phyloP scores from a whole-genome alignment of 306 rosid species.

The Begonia peltatifolia region DNA sequence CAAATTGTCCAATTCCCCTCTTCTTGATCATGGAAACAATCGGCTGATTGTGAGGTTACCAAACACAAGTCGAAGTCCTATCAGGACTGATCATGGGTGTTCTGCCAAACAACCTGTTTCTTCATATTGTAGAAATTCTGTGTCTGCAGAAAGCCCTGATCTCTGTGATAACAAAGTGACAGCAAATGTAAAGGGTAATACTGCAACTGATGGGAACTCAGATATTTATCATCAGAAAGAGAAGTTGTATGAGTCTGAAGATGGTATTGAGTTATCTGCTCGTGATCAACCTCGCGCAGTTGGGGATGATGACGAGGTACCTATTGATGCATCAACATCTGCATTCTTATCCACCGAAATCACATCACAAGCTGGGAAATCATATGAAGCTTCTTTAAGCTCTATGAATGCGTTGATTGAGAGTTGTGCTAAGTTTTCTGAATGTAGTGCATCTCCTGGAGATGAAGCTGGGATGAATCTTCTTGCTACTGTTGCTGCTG shows the following conservation, averaged over 20 bases:
- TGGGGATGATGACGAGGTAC: slow-evolving; percentile 24
- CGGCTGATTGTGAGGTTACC: slow-evolving; percentile 59
- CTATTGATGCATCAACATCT: slow-evolving; percentile 26
- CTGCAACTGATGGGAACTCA: slow-evolving; percentile 27
- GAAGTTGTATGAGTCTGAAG: slow-evolving; percentile 35
- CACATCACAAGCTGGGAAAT: slow-evolving; percentile 28
- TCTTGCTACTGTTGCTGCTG: slow-evolving; percentile 86
- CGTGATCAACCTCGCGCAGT: slow-evolving; percentile 25
- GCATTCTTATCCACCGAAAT: slow-evolving; percentile 34
- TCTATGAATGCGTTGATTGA: slow-evolving; percentile 68
- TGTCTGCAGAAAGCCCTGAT: slow-evolving; percentile 32
- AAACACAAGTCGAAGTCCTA: slow-evolving; percentile 46
- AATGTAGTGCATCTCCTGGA: slow-evolving; percentile 27
- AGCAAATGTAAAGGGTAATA: neutral
- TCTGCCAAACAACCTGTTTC: slow-evolving; percentile 38
- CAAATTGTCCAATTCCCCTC: slow-evolving; percentile 24
- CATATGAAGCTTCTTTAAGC: slow-evolving; percentile 56
- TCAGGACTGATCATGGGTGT: slow-evolving; percentile 31
- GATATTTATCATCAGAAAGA: slow-evolving; percentile 46
- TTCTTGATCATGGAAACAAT: slow-evolving; percentile 34
- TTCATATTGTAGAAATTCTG: slow-evolving; percentile 38
- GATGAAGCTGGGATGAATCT: slow-evolving; percentile 85
- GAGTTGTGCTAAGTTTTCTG: slow-evolving; percentile 67
- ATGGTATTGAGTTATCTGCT: slow-evolving; percentile 33
- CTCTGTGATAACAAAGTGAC: neutral